Percentiles rank a stretch among this genome's conserved stretches.
Evolutionary conservation across 495 filamentous ascomycete species (phyloP).

Genomic region (Penicillium samsonianum): DNA sequence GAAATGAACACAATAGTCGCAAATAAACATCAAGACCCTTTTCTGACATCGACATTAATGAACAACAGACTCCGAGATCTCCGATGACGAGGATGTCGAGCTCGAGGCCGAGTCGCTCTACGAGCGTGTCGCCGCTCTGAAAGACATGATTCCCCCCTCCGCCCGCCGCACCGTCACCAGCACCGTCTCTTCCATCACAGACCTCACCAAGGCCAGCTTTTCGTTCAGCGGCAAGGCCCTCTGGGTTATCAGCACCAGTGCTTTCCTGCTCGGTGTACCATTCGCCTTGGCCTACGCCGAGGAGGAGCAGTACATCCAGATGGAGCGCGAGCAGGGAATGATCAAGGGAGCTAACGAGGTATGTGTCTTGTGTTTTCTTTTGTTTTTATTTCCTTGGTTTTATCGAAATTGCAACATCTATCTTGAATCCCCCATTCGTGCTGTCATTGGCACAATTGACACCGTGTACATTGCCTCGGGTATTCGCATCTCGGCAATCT

Average conservation of each 20-base stretch:
- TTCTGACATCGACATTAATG: conserved; percentile 28
- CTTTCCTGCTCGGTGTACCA: conserved; percentile 86
- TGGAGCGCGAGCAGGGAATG: conserved; percentile 97
- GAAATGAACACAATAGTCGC: conserved; percentile 13
- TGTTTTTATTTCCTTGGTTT: neutral
- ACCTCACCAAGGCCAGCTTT: conserved; percentile 61
- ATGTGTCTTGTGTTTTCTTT: conserved; percentile 30
- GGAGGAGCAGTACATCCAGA: conserved; percentile 92
- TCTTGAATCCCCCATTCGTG: neutral
- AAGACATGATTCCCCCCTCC: conserved; percentile 87
- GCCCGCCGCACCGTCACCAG: conserved; percentile 68
- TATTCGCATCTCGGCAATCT: neutral
- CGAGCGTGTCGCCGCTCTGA: conserved; percentile 81
- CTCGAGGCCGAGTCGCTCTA: conserved; percentile 61
- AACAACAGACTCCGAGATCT: conserved; percentile 55
- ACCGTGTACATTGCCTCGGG: conserved; percentile 11
- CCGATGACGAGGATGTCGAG: conserved; percentile 47
- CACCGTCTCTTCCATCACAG: conserved; percentile 57
- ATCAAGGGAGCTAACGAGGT: conserved; percentile 78
- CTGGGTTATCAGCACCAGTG: conserved; percentile 85
- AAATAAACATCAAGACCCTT: conserved; percentile 18
- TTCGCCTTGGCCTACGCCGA: conserved; percentile 90
- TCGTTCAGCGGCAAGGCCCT: conserved; percentile 76
- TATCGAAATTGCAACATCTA: neutral
- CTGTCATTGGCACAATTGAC: neutral